Conservation (phyloP, 805 yeast genomes). For the Cyberlindnera suaveolens region DNA sequence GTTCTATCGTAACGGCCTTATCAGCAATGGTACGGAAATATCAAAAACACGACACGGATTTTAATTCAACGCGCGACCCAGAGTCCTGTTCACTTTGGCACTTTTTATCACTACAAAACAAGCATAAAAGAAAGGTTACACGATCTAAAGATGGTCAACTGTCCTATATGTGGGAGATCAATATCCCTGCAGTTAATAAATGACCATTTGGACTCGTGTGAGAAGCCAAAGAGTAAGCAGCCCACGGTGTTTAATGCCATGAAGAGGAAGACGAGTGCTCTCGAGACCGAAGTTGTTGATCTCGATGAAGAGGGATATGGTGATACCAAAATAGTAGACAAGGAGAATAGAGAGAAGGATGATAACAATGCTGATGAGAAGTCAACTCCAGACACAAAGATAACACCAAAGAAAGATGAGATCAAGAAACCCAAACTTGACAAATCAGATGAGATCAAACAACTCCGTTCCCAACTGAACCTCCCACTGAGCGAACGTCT, state of each 20-base stretch:
- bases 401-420: neutral
- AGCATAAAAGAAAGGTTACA: neutral
- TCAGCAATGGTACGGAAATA: neutral
- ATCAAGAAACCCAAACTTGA: constrained; percentile 1
- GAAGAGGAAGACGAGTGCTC: constrained; percentile 3
- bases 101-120: neutral
- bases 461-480: constrained; percentile 10
- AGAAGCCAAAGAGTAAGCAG: constrained; percentile 5
- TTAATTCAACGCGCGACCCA: constrained; percentile 17
- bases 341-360: too few relatives aligned
- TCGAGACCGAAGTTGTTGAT: constrained; percentile 9
- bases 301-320: constrained; percentile 10
- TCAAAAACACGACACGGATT: constrained; percentile 36
- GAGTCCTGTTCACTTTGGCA: neutral
- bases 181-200: constrained; percentile 17
- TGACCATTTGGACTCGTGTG: constrained; percentile 21
- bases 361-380: neutral
- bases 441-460: constrained; percentile 5
- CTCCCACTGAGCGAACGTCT: constrained; percentile 67
- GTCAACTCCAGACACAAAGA: neutral
- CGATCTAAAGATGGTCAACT: constrained; percentile 15
- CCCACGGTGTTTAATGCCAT: constrained; percentile 4
- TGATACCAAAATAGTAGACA: neutral
- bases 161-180: constrained; percentile 21
- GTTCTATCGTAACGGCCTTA: too few relatives aligned